Evolutionary conservation across 2,329 filamentous ascomycete species (phyloP).

Genomic region (Cadophora luteo-olivacea): DNA sequence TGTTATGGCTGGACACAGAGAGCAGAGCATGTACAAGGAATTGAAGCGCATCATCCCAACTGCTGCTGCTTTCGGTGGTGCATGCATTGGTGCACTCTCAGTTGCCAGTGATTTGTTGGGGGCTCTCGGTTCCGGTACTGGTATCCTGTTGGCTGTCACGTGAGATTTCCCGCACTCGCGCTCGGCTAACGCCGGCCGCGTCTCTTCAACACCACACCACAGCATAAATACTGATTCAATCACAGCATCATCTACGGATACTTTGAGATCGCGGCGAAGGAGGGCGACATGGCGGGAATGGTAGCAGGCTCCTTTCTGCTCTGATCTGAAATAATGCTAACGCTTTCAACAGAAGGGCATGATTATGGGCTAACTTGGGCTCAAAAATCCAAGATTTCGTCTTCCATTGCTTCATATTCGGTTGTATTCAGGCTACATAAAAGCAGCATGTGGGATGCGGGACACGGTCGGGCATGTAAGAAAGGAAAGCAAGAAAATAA

Average conservation of each 20-base stretch:
- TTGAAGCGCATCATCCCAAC: conserved; percentile 99
- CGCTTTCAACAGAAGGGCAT: conserved; percentile 58
- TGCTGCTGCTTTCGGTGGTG: conserved; percentile 96
- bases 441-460: conserved; percentile 28
- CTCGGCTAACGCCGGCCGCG: not conserved
- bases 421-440: conserved; percentile 32
- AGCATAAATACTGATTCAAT: conserved; percentile 39
- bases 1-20: conserved; percentile 98
- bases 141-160: conserved; percentile 98
- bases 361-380: conserved; percentile 67
- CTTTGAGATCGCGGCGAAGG: conserved; percentile 98
- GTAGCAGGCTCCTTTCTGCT: too few relatives aligned
- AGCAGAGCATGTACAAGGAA: conserved; percentile 99
- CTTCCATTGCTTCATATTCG: conserved; percentile 39
- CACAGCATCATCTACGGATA: conserved; percentile 96
- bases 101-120: conserved; percentile 95
- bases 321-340: too few relatives aligned
- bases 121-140: conserved; percentile 93
- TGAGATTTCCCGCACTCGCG: conserved; percentile 61
- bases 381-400: conserved; percentile 5
- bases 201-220: not conserved
- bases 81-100: conserved; percentile 96
- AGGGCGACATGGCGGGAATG: conserved; percentile 90
- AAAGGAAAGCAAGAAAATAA: conserved; percentile 7
- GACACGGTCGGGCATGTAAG: not conserved